A percentile compares a stretch with the other conserved stretches of the same genome.
phyloP scores from a whole-genome alignment of 768 basidiomycete genomes.

The Tricholoma hemisulphureum region DNA sequence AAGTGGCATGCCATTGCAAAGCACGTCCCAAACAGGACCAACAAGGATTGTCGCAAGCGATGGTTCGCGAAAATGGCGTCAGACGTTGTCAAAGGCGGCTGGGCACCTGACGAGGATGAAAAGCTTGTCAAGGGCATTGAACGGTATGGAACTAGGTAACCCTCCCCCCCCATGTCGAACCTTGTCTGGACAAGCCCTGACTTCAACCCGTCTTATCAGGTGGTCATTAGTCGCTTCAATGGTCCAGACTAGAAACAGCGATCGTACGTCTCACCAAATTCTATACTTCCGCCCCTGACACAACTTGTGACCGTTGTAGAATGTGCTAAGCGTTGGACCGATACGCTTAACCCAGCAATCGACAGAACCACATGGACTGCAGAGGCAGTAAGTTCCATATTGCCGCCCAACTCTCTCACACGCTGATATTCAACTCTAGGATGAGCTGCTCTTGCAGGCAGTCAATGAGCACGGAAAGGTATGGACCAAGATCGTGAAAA shows the following conservation, averaged over 20 bases:
- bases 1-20: constrained; percentile 66
- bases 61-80: constrained; percentile 67
- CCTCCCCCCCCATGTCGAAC: background rate
- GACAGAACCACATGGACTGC: constrained; percentile 60
- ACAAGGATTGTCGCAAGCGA: constrained; percentile 63
- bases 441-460: constrained; percentile 51
- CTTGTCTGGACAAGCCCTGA: background rate
- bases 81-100: constrained; percentile 60
- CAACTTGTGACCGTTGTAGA: constrained; percentile 34
- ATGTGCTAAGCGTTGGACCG: constrained; percentile 63
- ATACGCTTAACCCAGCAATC: constrained; percentile 59
- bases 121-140: constrained; percentile 55
- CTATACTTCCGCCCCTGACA: background rate
- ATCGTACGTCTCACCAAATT: constrained; percentile 42
- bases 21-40: constrained; percentile 59
- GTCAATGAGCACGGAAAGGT: constrained; percentile 57
- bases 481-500: constrained; percentile 63
- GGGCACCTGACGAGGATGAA: constrained; percentile 62
- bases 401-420: background rate
- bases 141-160: constrained; percentile 54
- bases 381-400: constrained; percentile 40
- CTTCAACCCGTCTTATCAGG: constrained; percentile 27
- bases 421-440: constrained; percentile 31
- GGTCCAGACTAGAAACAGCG: constrained; percentile 56
- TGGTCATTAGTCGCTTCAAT: constrained; percentile 60